Evolutionary conservation across 169 alveolate genomes (phyloP).

Genomic region (Cytauxzoon felis): DNA sequence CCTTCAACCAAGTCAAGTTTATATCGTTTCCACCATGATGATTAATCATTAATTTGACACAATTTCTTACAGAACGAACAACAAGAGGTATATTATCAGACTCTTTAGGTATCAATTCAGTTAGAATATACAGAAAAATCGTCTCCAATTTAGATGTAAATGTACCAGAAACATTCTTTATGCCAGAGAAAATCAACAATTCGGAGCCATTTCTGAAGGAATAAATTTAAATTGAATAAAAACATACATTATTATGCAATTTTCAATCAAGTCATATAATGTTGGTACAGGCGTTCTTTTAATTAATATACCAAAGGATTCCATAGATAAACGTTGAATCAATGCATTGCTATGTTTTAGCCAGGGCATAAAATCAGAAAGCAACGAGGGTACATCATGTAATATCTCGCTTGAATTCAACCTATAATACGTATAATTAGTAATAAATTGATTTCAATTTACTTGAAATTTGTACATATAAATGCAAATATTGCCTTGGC

Average conservation of each 20-base stretch:
- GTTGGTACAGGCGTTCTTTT: conserved; percentile 22
- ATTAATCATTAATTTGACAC: conserved; percentile 15
- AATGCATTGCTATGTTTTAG: conserved; percentile 7
- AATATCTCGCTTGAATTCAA: conserved; percentile 19
- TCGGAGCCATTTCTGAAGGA: conserved; percentile 48
- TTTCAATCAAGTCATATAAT: not conserved
- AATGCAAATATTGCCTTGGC: conserved; percentile 48
- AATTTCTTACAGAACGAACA: conserved; percentile 14
- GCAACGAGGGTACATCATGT: conserved; percentile 8
- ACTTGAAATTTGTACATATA: conserved; percentile 46
- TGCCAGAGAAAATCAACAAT: conserved; percentile 34
- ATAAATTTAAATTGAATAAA: not conserved
- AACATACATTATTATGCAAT: conserved; percentile 37
- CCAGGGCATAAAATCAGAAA: conserved; percentile 38
- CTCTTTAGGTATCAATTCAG: not conserved
- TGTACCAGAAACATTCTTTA: conserved; percentile 48
- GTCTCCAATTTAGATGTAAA: conserved; percentile 37
- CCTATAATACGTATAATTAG: not conserved
- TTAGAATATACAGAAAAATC: conserved; percentile 21
- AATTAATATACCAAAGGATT: conserved; percentile 39
- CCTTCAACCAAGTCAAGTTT: conserved; percentile 38
- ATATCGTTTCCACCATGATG: conserved; percentile 24
- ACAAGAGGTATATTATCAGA: conserved; percentile 1
- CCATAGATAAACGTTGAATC: conserved; percentile 55
- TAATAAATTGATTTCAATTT: not conserved